Evolutionary conservation across 73 alveolate species (phyloP), one percentile per base, ranked within the genome.

Genomic region (Durusdinium trenchii): DNA sequence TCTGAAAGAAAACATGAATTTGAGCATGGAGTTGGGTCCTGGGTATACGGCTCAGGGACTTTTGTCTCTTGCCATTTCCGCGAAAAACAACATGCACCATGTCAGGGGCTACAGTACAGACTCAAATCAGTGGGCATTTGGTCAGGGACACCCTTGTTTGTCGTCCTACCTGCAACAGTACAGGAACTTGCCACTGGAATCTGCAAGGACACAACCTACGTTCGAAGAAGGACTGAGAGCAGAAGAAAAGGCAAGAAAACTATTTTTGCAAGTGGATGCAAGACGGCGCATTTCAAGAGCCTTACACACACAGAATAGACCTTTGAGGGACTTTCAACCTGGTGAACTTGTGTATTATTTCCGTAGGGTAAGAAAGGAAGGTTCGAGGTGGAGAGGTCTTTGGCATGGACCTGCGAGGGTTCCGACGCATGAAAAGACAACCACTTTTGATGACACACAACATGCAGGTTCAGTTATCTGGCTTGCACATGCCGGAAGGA

Each of bases 101-200:
- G n/a, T 84, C 2, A 50, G 94, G 6, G 94, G 94, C 1, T 84
- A 84, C n/a, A 35, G 57, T n/a, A n/a, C n/a, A n/a, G n/a, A n/a
- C n/a, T 78, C 94, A 2, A 84, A 84, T 84, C 94, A 84, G 57
- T 84, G 94, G 94, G 94, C 94, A 35, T 83, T 83, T 40, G 94
- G 94, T 10, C 94, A 83, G 23, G n/a, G 51, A 1, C 52, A 51
- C 61, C 2, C n/a, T 52, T 32, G 79, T 2, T n/a, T 84, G 16
- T 84, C 94, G 2, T 84, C 94, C 54, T 84, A 51, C 78, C 28
- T 84, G 32, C 51, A 32, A 16, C 78, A 50, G 57, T 38, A 42
- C 9, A 42, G 52, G 0, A 60, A 50, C 40, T 36, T 61, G 3
- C 78, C 94, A 28, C 20, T 5, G 20, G 51, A 84, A 42, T 28